Conservation (phyloP, 108 stramenopile species). For the Asterionellopsis glacialis region DNA sequence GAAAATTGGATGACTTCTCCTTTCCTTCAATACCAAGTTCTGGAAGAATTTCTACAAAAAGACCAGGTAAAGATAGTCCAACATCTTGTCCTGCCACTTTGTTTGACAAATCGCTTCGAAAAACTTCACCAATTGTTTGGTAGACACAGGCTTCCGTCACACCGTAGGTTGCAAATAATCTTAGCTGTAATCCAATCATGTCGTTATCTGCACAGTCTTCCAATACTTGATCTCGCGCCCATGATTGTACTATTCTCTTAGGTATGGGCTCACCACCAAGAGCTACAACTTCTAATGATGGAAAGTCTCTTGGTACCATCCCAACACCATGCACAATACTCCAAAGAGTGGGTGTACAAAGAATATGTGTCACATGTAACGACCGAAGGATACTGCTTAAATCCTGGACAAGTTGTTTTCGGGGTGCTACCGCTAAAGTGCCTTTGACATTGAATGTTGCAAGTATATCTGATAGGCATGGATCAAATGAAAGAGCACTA, state of each 20-base stretch:
- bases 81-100: constrained; percentile 35
- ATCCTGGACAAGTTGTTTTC: constrained; percentile 18
- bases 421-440: constrained; percentile 46
- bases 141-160: constrained; percentile 89
- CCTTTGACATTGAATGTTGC: constrained; percentile 57
- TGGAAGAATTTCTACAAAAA: constrained; percentile 40
- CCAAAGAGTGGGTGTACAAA: constrained; percentile 86
- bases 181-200: constrained; percentile 7
- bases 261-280: constrained; percentile 85
- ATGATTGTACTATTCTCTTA: constrained; percentile 25
- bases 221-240: constrained; percentile 34
- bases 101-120: neutral
- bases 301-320: constrained; percentile 1
- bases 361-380: constrained; percentile 52
- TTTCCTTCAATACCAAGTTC: constrained; percentile 22
- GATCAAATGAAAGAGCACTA: constrained; percentile 79
- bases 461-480: constrained; percentile 74
- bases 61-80: constrained; percentile 55
- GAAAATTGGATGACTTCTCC: constrained; percentile 5
- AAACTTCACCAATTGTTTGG: constrained; percentile 72
- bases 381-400: constrained; percentile 29
- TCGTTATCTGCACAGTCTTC: neutral
- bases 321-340: constrained; percentile 21
- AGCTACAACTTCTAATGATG: constrained; percentile 48
- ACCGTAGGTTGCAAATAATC: constrained; percentile 77